Conservation (phyloP, 225 moss, liverwort and hornwort species). For the Climacium dendroides region DNA sequence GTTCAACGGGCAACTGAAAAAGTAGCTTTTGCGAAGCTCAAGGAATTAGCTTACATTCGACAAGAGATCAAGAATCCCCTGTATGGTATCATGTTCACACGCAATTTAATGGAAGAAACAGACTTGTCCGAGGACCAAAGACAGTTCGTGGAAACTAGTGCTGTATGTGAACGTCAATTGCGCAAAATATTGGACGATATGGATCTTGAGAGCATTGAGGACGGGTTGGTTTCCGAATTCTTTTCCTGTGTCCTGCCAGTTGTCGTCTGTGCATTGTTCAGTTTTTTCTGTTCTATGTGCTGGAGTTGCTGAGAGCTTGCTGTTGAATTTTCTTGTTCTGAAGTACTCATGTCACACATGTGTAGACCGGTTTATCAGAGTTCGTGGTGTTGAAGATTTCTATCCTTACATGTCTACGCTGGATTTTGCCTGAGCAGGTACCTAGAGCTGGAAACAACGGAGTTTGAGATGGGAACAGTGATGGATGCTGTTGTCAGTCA, state of each 20-base stretch:
- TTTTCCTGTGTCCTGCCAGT: neutral
- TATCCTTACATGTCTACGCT: neutral
- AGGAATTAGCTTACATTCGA: slow-evolving; percentile 47
- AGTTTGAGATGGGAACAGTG: slow-evolving; percentile 51
- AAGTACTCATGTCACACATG: neutral
- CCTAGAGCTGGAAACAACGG: slow-evolving; percentile 39
- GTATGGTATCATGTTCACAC: slow-evolving; percentile 47
- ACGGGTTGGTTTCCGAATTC: slow-evolving; percentile 12
- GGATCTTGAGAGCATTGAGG: slow-evolving; percentile 52
- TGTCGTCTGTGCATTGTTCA: neutral
- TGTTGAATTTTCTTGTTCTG: neutral
- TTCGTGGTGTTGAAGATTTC: neutral
- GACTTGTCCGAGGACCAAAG: slow-evolving; percentile 41
- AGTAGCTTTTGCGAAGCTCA: slow-evolving; percentile 47
- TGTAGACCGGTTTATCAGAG: neutral
- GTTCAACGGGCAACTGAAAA: slow-evolving; percentile 49
- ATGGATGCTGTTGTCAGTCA: slow-evolving; percentile 57
- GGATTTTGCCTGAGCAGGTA: slow-evolving; percentile 22
- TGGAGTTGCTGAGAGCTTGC: neutral
- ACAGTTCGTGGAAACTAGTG: slow-evolving; percentile 50
- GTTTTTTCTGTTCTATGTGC: neutral
- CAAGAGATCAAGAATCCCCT: slow-evolving; percentile 54
- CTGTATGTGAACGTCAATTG: slow-evolving; percentile 48
- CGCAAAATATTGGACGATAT: slow-evolving; percentile 51
- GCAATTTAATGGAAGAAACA: slow-evolving; percentile 47